Conservation (phyloP, 306 rosid genomes). For the Cajanus cajan region DNA sequence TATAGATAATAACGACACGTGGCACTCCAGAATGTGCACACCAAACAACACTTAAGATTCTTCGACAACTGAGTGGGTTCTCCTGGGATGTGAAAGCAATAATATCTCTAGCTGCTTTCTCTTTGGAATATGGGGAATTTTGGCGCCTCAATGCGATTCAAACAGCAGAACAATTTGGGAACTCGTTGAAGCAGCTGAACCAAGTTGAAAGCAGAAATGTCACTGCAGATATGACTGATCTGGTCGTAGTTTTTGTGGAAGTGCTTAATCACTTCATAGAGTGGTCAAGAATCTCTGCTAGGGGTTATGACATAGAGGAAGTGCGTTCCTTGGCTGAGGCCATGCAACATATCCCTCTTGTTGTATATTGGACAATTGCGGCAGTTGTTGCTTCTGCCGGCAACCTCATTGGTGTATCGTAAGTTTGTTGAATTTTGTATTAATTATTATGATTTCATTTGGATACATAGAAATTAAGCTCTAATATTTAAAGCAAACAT, state of each 20-base stretch:
- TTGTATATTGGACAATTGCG: constrained; percentile 30
- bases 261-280: constrained; percentile 32
- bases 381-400: constrained; percentile 10
- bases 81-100: constrained; percentile 71
- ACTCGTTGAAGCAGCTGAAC: constrained; percentile 19
- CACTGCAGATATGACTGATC: not conserved
- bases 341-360: constrained; percentile 27
- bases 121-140: constrained; percentile 26
- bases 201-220: constrained; percentile 10
- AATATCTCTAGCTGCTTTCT: constrained; percentile 25
- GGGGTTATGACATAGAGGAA: not conserved
- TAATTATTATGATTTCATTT: too few relatives aligned
- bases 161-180: constrained; percentile 13
- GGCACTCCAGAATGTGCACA: constrained; percentile 17
- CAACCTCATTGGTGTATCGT: constrained; percentile 27
- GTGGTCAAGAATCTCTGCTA: constrained; percentile 28
- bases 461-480: too few relatives aligned
- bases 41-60: constrained; percentile 32
- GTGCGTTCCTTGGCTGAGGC: constrained; percentile 13
- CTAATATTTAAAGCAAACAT: too few relatives aligned
- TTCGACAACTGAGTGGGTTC: constrained; percentile 26
- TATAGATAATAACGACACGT: constrained; percentile 31
- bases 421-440: not conserved
- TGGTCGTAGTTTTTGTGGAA: not conserved
- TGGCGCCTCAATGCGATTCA: constrained; percentile 8